These are phyloP conservation scores for Haematococcus lacustris DNA, from an alignment of 139 green algal genomes.

Conservation along the genomic window DNA sequence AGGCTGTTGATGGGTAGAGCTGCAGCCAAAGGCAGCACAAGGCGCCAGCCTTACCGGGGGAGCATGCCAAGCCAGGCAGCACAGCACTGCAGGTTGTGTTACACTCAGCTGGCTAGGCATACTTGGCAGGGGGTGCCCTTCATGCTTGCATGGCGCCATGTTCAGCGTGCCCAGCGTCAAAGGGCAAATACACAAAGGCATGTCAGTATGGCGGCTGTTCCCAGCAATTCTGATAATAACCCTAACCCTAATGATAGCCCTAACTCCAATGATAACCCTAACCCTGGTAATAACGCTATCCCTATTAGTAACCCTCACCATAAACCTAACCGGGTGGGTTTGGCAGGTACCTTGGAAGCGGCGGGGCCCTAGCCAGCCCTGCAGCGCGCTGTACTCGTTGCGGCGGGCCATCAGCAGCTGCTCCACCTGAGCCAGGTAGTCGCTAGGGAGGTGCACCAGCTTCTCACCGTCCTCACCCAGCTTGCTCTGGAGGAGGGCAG, in stretches of 20 bases:
- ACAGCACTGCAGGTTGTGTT: too few species aligned
- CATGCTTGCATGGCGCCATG: too few species aligned
- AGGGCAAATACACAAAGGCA: too few species aligned
- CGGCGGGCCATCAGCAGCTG: conserved; percentile 14
- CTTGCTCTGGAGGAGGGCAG: conserved; percentile 1
- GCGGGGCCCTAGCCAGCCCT: conserved; percentile 28
- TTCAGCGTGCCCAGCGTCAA: too few species aligned
- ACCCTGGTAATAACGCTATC: background rate
- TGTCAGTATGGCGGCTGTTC: too few species aligned
- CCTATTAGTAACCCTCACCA: conserved; percentile 4
- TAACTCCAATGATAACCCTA: too few species aligned
- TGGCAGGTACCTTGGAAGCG: conserved; percentile 29
- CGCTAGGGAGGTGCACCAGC: conserved; percentile 23
- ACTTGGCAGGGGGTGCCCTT: too few species aligned
- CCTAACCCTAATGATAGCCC: background rate
- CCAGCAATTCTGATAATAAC: too few species aligned
- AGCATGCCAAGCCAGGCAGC: background rate
- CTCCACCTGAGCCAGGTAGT: conserved; percentile 31
- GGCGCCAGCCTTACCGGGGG: background rate
- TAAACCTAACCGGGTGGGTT: too few species aligned
- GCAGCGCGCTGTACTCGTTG: conserved; percentile 17
- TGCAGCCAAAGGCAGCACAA: conserved; percentile 20
- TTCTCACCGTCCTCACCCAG: conserved; percentile 9
- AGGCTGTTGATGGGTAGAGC: conserved; percentile 30
- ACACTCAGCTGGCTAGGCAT: too few species aligned